Percentiles rank a stretch among this genome's conserved stretches.
Conservation (phyloP, 306 rosid genomes). For the Prunus fruticosa region DNA sequence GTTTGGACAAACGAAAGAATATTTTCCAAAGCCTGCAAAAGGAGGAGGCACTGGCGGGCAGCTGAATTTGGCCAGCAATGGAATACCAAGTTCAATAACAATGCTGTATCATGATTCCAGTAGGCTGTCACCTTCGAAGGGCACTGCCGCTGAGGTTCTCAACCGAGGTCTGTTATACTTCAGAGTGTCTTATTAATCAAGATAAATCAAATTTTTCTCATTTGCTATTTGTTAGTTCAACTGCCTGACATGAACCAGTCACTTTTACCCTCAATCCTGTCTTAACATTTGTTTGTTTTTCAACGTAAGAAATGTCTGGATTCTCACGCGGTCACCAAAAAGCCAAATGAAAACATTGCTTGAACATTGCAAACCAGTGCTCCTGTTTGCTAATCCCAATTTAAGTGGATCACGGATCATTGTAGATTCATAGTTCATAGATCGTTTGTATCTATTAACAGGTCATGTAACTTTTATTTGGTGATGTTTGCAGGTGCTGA, state of each 20-base stretch:
- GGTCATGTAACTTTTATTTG: background rate
- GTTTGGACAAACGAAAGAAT: constrained; percentile 54
- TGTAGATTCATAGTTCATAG: background rate
- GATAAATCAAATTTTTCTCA: background rate
- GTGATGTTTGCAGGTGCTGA: constrained; percentile 51
- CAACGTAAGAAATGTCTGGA: background rate
- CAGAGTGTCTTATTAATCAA: background rate
- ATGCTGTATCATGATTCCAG: constrained; percentile 41
- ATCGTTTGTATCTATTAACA: background rate
- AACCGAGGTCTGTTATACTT: constrained; percentile 48
- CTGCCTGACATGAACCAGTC: background rate
- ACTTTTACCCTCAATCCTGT: background rate
- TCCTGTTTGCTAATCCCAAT: background rate
- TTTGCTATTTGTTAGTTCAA: background rate
- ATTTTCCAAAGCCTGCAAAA: constrained; percentile 47
- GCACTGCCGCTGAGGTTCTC: constrained; percentile 34
- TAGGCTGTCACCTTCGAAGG: constrained; percentile 41
- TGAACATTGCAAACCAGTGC: background rate
- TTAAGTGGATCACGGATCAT: background rate
- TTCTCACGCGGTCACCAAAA: too few species aligned
- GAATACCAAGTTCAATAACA: constrained; percentile 26
- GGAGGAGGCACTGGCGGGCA: constrained; percentile 24
- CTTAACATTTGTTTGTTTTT: background rate
- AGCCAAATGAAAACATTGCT: background rate
- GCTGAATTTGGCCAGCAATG: constrained; percentile 25